Conservation (phyloP, 2,329 filamentous ascomycete species). For the Leptographium lundbergii region DNA sequence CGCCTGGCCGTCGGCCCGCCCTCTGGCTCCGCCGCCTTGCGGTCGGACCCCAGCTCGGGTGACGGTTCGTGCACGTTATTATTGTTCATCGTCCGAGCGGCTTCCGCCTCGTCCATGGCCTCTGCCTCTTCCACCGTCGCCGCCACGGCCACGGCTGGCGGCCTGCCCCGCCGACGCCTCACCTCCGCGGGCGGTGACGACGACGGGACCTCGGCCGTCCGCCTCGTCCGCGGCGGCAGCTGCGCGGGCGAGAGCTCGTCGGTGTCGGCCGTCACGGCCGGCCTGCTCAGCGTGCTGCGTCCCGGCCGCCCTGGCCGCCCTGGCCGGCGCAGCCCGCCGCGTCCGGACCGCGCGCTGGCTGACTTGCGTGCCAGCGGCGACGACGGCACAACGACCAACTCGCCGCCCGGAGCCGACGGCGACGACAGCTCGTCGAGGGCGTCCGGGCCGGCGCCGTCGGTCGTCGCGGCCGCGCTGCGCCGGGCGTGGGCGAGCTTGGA, state of each 20-base stretch:
- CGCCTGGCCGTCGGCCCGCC: slow-evolving; percentile 23
- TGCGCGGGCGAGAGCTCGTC: slow-evolving; percentile 13
- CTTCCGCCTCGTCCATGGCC: slow-evolving; percentile 29
- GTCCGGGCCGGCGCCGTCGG: slow-evolving; percentile 1
- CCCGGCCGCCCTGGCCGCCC: not conserved
- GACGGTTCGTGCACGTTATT: slow-evolving; percentile 26
- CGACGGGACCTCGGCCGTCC: not conserved
- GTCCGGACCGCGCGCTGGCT: not conserved
- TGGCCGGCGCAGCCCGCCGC: no score
- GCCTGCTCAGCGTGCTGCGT: not conserved
- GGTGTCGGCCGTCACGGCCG: not conserved
- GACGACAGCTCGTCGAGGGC: slow-evolving; percentile 20
- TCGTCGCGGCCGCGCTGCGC: slow-evolving; percentile 1
- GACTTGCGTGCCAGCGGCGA: slow-evolving; percentile 12
- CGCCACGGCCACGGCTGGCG: not conserved
- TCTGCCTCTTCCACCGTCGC: slow-evolving; percentile 21
- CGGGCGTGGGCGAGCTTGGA: slow-evolving; percentile 2
- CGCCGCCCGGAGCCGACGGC: slow-evolving; percentile 1
- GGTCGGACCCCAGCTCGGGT: slow-evolving; percentile 27
- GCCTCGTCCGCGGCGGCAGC: not conserved
- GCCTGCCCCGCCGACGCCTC: not conserved
- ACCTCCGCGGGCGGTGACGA: slow-evolving; percentile 1
- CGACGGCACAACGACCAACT: not conserved
- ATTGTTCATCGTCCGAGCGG: slow-evolving; percentile 26
- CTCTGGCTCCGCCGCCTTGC: slow-evolving; percentile 17